Percentiles rank a stretch among this genome's conserved stretches.
Evolutionary conservation across 345 rosid species (phyloP).

Genomic region (Lepidium aucheri): DNA sequence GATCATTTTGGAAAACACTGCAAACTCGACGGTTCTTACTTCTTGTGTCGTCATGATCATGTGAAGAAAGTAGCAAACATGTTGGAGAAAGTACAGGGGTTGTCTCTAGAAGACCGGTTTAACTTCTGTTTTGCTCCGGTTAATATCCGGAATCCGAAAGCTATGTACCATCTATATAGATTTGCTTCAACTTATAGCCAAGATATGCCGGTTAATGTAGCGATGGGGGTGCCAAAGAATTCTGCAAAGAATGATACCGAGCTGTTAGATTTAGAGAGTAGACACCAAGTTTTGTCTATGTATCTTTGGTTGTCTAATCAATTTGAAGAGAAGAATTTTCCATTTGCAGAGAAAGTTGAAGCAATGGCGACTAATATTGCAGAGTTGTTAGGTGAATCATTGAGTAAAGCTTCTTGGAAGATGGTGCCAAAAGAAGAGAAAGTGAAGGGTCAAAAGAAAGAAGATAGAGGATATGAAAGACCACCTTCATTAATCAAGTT

Average conservation of each 20-base stretch:
- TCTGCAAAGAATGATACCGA: slow-evolving; percentile 76
- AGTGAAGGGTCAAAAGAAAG: slow-evolving; percentile 31
- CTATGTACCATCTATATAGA: slow-evolving; percentile 72
- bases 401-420: slow-evolving; percentile 65
- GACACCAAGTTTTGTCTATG: slow-evolving; percentile 80
- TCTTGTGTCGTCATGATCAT: slow-evolving; percentile 70
- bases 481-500: slow-evolving; percentile 49
- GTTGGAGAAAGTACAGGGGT: slow-evolving; percentile 73
- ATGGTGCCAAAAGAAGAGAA: slow-evolving; percentile 56
- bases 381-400: slow-evolving; percentile 74
- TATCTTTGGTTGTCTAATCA: slow-evolving; percentile 92
- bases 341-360: slow-evolving; percentile 67
- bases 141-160: slow-evolving; percentile 81
- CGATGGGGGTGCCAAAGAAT: slow-evolving; percentile 89
- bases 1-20: slow-evolving; percentile 74
- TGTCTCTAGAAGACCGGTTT: slow-evolving; percentile 82
- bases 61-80: slow-evolving; percentile 91
- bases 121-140: slow-evolving; percentile 97
- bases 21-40: slow-evolving; percentile 78
- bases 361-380: slow-evolving; percentile 76
- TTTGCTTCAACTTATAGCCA: slow-evolving; percentile 68
- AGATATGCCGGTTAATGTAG: slow-evolving; percentile 60
- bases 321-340: slow-evolving; percentile 60
- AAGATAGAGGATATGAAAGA: slow-evolving; percentile 48
- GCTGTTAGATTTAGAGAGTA: slow-evolving; percentile 79